Conservation (phyloP, 805 yeast genomes). For the Crinitomyces ghanaensis region DNA sequence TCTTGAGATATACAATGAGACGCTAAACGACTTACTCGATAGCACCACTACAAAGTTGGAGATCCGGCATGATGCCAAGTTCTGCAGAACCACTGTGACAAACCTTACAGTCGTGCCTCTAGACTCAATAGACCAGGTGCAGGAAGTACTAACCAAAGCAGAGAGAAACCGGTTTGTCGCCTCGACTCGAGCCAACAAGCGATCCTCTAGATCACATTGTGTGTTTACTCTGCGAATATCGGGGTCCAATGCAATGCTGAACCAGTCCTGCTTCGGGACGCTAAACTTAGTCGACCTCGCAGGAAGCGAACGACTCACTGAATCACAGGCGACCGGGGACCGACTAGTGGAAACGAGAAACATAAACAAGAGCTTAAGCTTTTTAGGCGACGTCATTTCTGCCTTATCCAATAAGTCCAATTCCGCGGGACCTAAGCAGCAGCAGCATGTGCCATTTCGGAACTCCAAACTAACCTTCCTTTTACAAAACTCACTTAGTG, state of each 20-base stretch:
- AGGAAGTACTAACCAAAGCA: slow-evolving; percentile 41
- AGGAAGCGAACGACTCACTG: slow-evolving; percentile 76
- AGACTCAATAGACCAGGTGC: slow-evolving; percentile 37
- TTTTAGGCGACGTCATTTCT: slow-evolving; percentile 81
- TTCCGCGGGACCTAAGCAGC: no score
- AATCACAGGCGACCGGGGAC: slow-evolving; percentile 70
- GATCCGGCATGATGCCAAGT: slow-evolving; percentile 53
- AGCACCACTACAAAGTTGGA: slow-evolving; percentile 38
- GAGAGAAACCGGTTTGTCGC: slow-evolving; percentile 62
- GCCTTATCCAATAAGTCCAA: slow-evolving; percentile 38
- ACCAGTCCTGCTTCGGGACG: slow-evolving; percentile 42
- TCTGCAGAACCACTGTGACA: slow-evolving; percentile 46
- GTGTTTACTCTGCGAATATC: slow-evolving; percentile 54
- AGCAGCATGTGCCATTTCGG: slow-evolving; percentile 63
- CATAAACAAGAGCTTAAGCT: slow-evolving; percentile 77
- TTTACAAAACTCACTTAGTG: slow-evolving; percentile 72
- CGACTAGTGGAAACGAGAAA: slow-evolving; percentile 78
- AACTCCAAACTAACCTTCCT: slow-evolving; percentile 71
- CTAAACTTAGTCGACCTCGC: slow-evolving; percentile 84
- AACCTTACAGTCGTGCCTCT: slow-evolving; percentile 45
- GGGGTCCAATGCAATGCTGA: slow-evolving; percentile 43
- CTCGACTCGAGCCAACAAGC: slow-evolving; percentile 65
- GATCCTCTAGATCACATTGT: slow-evolving; percentile 87
- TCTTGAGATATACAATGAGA: slow-evolving; percentile 83
- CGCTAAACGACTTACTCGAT: slow-evolving; percentile 54